These are phyloP conservation scores for Curvularia verruculosa DNA, from an alignment of 2,329 filamentous ascomycete genomes.

Conservation along the genomic window DNA sequence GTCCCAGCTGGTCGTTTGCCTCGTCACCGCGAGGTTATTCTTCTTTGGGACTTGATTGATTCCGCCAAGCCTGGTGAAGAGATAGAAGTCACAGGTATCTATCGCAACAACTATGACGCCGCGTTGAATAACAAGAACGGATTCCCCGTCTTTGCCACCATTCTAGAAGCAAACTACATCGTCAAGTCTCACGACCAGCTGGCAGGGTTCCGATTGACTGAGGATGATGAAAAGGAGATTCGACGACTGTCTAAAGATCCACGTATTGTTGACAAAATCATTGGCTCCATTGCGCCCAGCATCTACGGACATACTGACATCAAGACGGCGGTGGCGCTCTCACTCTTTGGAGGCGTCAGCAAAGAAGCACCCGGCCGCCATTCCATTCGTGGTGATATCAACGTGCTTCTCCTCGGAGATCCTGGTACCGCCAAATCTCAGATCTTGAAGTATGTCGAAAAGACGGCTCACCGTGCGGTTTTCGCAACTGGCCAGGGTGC, in stretches of 20 bases:
- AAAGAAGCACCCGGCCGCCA: slow-evolving; percentile 90
- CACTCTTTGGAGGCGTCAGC: slow-evolving; percentile 91
- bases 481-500: slow-evolving; percentile 98
- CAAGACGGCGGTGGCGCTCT: slow-evolving; percentile 94
- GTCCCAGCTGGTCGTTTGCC: slow-evolving; percentile 95
- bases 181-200: slow-evolving; percentile 98
- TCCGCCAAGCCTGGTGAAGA: slow-evolving; percentile 96
- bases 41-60: slow-evolving; percentile 97
- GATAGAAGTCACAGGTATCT: slow-evolving; percentile 94
- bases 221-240: slow-evolving; percentile 92
- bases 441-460: slow-evolving; percentile 95
- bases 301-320: slow-evolving; percentile 97
- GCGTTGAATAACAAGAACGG: slow-evolving; percentile 98
- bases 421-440: slow-evolving; percentile 98
- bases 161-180: slow-evolving; percentile 95
- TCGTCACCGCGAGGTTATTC: slow-evolving; percentile 89
- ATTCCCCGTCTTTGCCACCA: slow-evolving; percentile 97
- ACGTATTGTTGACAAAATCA: slow-evolving; percentile 88
- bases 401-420: slow-evolving; percentile 93
- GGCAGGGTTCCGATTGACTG: slow-evolving; percentile 91
- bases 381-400: slow-evolving; percentile 95
- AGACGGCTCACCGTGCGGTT: slow-evolving; percentile 93
- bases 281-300: slow-evolving; percentile 91
- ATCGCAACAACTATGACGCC: slow-evolving; percentile 97
- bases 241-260: slow-evolving; percentile 86